Conservation (phyloP, 2,329 filamentous ascomycete genomes). For the Aplosporella prunicola region DNA sequence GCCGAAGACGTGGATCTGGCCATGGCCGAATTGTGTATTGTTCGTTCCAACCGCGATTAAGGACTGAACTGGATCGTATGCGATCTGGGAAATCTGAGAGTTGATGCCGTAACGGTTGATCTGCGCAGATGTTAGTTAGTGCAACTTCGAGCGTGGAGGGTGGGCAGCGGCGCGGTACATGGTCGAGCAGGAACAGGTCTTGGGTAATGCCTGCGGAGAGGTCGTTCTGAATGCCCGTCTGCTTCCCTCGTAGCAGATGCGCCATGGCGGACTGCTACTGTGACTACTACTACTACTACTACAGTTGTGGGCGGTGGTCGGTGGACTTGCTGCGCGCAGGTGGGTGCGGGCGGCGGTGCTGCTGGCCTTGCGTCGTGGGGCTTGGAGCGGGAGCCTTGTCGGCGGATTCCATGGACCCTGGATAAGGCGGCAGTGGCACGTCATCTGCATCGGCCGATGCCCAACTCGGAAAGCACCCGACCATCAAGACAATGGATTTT, state of each 20-base stretch:
- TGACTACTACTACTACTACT: no score
- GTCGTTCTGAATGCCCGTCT: slow-evolving; percentile 85
- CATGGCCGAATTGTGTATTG: slow-evolving; percentile 74
- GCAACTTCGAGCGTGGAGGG: slow-evolving; percentile 16
- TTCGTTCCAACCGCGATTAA: slow-evolving; percentile 85
- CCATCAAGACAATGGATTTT: no score
- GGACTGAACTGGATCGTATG: slow-evolving; percentile 90
- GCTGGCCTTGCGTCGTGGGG: no score
- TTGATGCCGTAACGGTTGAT: slow-evolving; percentile 68
- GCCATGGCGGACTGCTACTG: slow-evolving; percentile 59
- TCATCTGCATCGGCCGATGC: no score
- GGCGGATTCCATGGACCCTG: no score
- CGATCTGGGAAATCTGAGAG: slow-evolving; percentile 59
- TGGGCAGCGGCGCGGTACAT: slow-evolving; percentile 43
- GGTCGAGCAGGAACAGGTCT: slow-evolving; percentile 72
- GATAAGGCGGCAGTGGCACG: no score
- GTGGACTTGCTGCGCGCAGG: background rate
- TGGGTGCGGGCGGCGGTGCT: background rate
- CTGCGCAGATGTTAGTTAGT: slow-evolving; percentile 22
- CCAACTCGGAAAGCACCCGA: no score
- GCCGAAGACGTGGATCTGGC: slow-evolving; percentile 83
- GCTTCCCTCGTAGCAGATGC: slow-evolving; percentile 81
- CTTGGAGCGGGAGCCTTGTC: no score
- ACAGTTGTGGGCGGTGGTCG: background rate
- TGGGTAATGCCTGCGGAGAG: slow-evolving; percentile 72